These are phyloP conservation scores for Tilletia walkeri DNA, from an alignment of 1,284 basidiomycete genomes.

Conservation along the genomic window DNA sequence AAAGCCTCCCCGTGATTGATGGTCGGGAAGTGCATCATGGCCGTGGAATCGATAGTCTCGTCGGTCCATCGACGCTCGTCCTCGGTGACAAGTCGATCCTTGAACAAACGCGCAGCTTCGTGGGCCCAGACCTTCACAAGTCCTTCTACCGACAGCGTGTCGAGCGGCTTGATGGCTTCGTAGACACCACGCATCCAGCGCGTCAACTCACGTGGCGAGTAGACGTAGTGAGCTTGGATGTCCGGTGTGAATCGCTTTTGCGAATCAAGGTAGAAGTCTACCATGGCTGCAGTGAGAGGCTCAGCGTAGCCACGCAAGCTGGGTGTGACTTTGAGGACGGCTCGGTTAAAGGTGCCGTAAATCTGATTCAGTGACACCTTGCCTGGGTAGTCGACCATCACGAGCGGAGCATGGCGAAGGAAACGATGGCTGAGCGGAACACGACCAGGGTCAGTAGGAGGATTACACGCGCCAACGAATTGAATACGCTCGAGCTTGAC, in stretches of 20 bases:
- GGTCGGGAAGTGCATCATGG: constrained; percentile 85
- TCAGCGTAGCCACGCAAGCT: constrained; percentile 89
- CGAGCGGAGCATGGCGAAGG: constrained; percentile 93
- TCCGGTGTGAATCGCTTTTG: constrained; percentile 94
- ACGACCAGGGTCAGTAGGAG: constrained; percentile 98
- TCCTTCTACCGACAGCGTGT: constrained; percentile 85
- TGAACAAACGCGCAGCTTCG: constrained; percentile 94
- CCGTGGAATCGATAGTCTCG: constrained; percentile 80
- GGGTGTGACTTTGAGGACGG: constrained; percentile 90
- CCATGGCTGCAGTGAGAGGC: constrained; percentile 96
- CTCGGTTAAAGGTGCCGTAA: constrained; percentile 97
- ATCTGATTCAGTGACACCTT: constrained; percentile 96
- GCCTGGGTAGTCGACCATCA: constrained; percentile 99
- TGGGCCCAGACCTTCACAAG: constrained; percentile 97
- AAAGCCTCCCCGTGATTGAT: constrained; percentile 75
- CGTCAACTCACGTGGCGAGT: constrained; percentile 97
- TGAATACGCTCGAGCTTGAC: constrained; percentile 96
- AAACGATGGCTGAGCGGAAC: constrained; percentile 97
- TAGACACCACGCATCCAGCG: constrained; percentile 97
- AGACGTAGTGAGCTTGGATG: constrained; percentile 95
- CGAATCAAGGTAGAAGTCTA: constrained; percentile 88
- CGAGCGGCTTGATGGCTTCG: constrained; percentile 88
- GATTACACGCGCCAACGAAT: constrained; percentile 98
- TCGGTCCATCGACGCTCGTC: constrained; percentile 74
- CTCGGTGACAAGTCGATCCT: constrained; percentile 81